Base-by-base conservation (phyloP, 2,329 filamentous ascomycete genomes). In the Hawksworthiomyces lignivorus region DNA sequence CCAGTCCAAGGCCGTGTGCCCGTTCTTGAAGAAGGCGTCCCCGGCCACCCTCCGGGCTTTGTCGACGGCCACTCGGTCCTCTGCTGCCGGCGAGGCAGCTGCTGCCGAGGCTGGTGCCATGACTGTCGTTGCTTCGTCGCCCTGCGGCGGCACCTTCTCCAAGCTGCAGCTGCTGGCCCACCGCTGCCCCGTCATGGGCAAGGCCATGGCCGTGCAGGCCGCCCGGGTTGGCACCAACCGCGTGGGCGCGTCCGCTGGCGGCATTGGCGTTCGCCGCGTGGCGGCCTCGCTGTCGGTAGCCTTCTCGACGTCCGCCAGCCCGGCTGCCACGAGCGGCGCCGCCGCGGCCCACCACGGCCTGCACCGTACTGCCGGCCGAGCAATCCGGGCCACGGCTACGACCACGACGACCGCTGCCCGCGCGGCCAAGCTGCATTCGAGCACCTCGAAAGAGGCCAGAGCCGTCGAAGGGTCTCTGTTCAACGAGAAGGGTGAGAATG, bases 181-280 rank as follows among this genome's bases (percentile, higher is more conserved):
- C 60, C 87, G 90, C 63, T 98, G 92, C 76, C 92, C 92, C 45
- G 84, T 98, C 64, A 98, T 98, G 92, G 90, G 89, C 64, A 94
- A 96, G 75, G 92, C 92, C 31, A 78, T 98, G 62, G 85, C 87
- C 48, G 82, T 96, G 29, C 90, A 96, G 73, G 76, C 76, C 34
- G 72, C 77, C 49, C 73, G 74, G 58, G 61, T 69, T 37, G 65
- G 70, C 39, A 53, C 59, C 12, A 30, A 26, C 35, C 29, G 34
- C 48, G 57, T 62, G 43, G 39, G 20, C 26, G 22, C 7, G n/a
- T 17, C 20, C 15, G 8, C 22, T 18, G 41, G 40, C 40, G 42
- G 41, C 36, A 38, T 48, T 20, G 48, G 49, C 14, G 32, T 49
- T 27, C 47, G 37, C 11, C 45, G 49, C 17, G 38, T 49, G 34